Evolutionary conservation across 2,329 filamentous ascomycete species (phyloP).

Genomic region (Scytalidium sp.): DNA sequence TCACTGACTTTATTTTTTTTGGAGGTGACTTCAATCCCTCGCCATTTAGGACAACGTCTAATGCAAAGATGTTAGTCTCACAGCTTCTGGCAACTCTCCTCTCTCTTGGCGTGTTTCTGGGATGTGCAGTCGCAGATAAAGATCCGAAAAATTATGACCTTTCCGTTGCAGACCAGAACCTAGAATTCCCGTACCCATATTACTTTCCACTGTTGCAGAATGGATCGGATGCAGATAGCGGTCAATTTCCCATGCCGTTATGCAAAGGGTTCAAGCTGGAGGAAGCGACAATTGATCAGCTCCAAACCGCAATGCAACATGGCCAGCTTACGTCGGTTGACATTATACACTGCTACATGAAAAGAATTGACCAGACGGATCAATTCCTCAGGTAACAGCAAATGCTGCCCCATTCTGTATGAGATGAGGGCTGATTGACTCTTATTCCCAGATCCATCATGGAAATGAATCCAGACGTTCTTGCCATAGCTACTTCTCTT

Average conservation of each 20-base stretch:
- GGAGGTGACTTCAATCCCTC: too few species aligned
- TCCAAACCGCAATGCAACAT: slow-evolving; percentile 56
- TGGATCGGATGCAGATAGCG: slow-evolving; percentile 20
- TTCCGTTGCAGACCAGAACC: slow-evolving; percentile 23
- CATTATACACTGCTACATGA: slow-evolving; percentile 60
- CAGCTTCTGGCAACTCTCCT: too few species aligned
- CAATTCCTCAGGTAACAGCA: slow-evolving; percentile 56
- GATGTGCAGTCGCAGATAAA: neutral
- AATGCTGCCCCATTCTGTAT: slow-evolving; percentile 9
- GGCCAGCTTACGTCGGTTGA: slow-evolving; percentile 55
- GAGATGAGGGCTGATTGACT: slow-evolving; percentile 1
- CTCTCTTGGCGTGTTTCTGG: neutral
- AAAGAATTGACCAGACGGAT: slow-evolving; percentile 58
- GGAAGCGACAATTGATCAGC: slow-evolving; percentile 66
- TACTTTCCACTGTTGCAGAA: slow-evolving; percentile 35
- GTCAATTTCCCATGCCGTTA: slow-evolving; percentile 56
- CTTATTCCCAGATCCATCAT: slow-evolving; percentile 47
- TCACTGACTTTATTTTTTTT: too few species aligned
- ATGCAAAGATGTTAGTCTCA: too few species aligned
- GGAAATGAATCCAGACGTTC: slow-evolving; percentile 65
- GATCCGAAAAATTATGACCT: neutral
- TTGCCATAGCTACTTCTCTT: slow-evolving; percentile 56
- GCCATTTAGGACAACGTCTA: too few species aligned
- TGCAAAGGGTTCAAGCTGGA: slow-evolving; percentile 62
- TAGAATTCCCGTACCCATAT: slow-evolving; percentile 30